Evolutionary conservation across 768 basidiomycete species (phyloP).

Genomic region (Hygrophoropsis aurantiaca): DNA sequence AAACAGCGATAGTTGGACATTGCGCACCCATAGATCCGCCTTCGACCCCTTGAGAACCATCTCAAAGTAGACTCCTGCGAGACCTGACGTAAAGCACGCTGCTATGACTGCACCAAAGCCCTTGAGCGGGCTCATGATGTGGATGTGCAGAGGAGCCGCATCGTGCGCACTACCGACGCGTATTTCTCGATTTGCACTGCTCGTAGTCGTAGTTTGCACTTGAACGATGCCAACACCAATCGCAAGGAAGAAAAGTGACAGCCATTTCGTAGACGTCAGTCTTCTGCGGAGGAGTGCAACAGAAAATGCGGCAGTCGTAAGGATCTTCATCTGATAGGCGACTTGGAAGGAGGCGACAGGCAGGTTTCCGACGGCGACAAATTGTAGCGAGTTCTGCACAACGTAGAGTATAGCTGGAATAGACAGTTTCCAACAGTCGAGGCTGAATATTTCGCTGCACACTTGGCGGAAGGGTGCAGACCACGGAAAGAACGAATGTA

Average conservation of each 20-base stretch:
- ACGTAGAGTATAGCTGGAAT: constrained; percentile 95
- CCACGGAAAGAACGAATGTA: constrained; percentile 44
- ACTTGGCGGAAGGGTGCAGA: constrained; percentile 53
- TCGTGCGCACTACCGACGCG: constrained; percentile 71
- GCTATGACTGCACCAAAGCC: constrained; percentile 82
- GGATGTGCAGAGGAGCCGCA: constrained; percentile 54
- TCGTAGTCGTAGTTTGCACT: constrained; percentile 65
- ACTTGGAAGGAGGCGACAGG: constrained; percentile 98
- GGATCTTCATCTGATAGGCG: constrained; percentile 98
- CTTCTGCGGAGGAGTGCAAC: constrained; percentile 78
- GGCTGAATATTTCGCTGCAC: constrained; percentile 75
- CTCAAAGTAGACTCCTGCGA: constrained; percentile 93
- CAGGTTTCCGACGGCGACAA: constrained; percentile 92
- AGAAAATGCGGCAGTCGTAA: constrained; percentile 93
- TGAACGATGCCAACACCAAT: constrained; percentile 94
- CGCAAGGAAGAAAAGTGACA: constrained; percentile 83
- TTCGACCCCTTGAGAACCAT: constrained; percentile 86
- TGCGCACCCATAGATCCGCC: constrained; percentile 87
- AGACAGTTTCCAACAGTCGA: constrained; percentile 96
- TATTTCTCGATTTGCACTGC: constrained; percentile 28
- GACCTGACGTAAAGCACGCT: constrained; percentile 87
- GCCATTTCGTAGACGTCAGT: constrained; percentile 78
- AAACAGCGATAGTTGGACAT: constrained; percentile 86
- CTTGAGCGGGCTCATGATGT: constrained; percentile 79
- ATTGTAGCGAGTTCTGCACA: constrained; percentile 96